Conservation (phyloP, 805 yeast genomes). For the Nakazawaea ernobii region DNA sequence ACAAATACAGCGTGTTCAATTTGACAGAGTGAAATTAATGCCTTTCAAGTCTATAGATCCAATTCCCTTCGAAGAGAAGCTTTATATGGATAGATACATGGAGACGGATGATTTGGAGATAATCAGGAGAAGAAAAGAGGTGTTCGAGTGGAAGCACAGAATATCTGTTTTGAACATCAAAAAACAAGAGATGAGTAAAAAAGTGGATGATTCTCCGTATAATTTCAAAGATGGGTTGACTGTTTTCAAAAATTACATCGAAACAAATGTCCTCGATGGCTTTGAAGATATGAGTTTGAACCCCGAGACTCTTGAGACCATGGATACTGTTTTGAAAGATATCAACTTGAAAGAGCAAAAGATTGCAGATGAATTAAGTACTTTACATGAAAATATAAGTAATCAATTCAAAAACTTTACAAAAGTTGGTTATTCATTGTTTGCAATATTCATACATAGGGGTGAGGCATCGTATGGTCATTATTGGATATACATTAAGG, state of each 20-base stretch:
- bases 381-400: conserved; percentile 43
- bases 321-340: conserved; percentile 39
- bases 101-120: conserved; percentile 59
- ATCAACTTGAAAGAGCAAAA: conserved; percentile 19
- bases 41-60: conserved; percentile 83
- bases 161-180: conserved; percentile 37
- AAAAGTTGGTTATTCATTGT: conserved; percentile 69
- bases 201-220: conserved; percentile 42
- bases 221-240: conserved; percentile 46
- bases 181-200: conserved; percentile 34
- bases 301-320: conserved; percentile 35
- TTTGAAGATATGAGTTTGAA: conserved; percentile 38
- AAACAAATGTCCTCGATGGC: conserved; percentile 31
- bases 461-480: conserved; percentile 97
- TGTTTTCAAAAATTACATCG: conserved; percentile 53
- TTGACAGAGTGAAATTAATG: conserved; percentile 64
- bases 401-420: conserved; percentile 58
- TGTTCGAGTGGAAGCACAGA: conserved; percentile 57
- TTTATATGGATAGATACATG: conserved; percentile 85
- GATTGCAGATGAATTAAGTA: conserved; percentile 32
- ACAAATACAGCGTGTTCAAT: conserved; percentile 91
- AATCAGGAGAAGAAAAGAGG: conserved; percentile 47
- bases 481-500: conserved; percentile 92
- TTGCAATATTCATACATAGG: conserved; percentile 90
- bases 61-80: conserved; percentile 67